These are phyloP conservation scores for Dendrobium catenatum DNA, from an alignment of 106 monocot species.

Conservation along the genomic window DNA sequence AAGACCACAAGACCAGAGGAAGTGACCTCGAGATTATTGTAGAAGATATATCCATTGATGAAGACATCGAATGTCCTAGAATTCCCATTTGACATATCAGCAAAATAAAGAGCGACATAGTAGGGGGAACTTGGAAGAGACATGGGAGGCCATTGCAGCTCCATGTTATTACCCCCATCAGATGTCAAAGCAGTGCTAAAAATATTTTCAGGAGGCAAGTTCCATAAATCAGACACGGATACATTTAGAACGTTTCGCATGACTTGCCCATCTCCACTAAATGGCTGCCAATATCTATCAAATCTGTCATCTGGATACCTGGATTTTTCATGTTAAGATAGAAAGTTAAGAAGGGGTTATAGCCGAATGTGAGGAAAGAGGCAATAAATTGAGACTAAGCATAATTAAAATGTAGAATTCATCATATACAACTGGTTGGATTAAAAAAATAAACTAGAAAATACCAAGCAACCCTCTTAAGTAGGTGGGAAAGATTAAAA, in stretches of 20 bases:
- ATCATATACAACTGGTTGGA: neutral
- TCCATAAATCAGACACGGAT: conserved; percentile 67
- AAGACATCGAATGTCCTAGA: conserved; percentile 45
- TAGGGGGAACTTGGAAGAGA: conserved; percentile 61
- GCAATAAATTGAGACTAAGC: neutral
- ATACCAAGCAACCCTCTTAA: neutral
- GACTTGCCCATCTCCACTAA: conserved; percentile 15
- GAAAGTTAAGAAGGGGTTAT: neutral
- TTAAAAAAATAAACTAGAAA: neutral
- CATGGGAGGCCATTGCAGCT: conserved; percentile 73
- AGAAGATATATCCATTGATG: conserved; percentile 67
- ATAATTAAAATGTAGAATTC: neutral
- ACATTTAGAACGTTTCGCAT: conserved; percentile 29
- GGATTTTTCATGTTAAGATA: neutral
- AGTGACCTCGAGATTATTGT: conserved; percentile 31
- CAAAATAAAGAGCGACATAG: conserved; percentile 90
- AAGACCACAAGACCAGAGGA: conserved; percentile 57
- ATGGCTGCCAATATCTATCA: conserved; percentile 80
- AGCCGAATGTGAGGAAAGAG: neutral
- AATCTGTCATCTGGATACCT: conserved; percentile 91
- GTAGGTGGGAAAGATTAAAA: neutral
- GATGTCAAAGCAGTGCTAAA: conserved; percentile 55
- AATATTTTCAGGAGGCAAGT: conserved; percentile 66
- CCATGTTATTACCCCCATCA: conserved; percentile 26
- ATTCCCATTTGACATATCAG: conserved; percentile 33